Conservation (phyloP, 2,329 filamentous ascomycete species). For the Juglanconis juglandina region DNA sequence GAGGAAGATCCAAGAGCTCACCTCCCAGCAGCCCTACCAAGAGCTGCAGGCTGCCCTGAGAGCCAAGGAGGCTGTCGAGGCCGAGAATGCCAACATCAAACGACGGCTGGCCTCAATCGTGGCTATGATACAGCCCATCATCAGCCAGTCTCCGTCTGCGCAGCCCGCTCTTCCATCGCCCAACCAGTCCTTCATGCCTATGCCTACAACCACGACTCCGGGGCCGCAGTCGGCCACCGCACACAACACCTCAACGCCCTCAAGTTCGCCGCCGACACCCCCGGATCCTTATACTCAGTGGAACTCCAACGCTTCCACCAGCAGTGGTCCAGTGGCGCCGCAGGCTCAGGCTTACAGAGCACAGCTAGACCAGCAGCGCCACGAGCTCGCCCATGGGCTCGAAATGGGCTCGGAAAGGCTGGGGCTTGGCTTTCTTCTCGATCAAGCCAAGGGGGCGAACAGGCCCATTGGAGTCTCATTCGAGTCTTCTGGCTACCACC, state of each 20-base stretch:
- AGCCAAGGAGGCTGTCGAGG: constrained; percentile 73
- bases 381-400: constrained; percentile 51
- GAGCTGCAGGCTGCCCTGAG: constrained; percentile 74
- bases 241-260: constrained; percentile 36
- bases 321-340: constrained; percentile 17
- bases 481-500: constrained; percentile 41
- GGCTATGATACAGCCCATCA: constrained; percentile 59
- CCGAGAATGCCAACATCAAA: constrained; percentile 77
- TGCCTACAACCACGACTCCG: constrained; percentile 20
- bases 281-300: constrained; percentile 28
- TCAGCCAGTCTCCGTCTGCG: constrained; percentile 32
- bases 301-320: constrained; percentile 21
- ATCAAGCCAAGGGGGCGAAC: constrained; percentile 52
- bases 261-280: constrained; percentile 35
- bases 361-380: constrained; percentile 45
- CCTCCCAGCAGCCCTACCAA: constrained; percentile 76
- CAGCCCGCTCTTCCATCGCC: constrained; percentile 21
- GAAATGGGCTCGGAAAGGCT: constrained; percentile 64
- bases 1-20: constrained; percentile 69
- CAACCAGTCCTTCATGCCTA: constrained; percentile 23
- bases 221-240: constrained; percentile 22
- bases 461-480: constrained; percentile 43
- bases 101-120: constrained; percentile 64
- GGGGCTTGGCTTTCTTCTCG: constrained; percentile 70
- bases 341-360: constrained; percentile 23